Evolutionary conservation across 345 rosid species (phyloP), one percentile per base, ranked within the genome.

Genomic region (Murraya koenigii): DNA sequence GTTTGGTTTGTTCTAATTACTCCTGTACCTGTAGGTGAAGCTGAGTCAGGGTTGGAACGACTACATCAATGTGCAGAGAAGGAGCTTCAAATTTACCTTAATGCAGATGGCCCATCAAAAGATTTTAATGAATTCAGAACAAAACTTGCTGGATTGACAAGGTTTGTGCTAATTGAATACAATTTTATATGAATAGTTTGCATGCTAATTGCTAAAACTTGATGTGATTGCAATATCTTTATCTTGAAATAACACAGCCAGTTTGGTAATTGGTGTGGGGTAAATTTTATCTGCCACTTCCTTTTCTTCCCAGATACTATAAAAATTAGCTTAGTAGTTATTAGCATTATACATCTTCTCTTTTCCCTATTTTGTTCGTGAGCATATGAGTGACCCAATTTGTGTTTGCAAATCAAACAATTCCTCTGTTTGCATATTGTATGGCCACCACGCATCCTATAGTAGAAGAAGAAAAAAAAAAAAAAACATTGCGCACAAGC

Each of bases 61-160:
- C 97, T 93, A 80, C 97, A 93, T 87, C 97, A 91, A 78, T 91
- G 97, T 74, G 95, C 94, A 32, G 97, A 93, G 86, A 93, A 93
- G 87, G 97, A 93, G 82, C 86, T 93, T 55, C 89, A 86, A 71
- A 62, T 82, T 61, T 89, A 88, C 84, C 82, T 88, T 47, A 80
- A 71, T 62, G 84, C 90, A 10, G 86, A 87, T 47, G 95, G 92
- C 63, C 92, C 94, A 14, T 83, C 85, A 23, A 89, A 86, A 83
- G 95, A 89, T 80, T 93, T 93, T 67, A 93, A 93, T 60, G 94
- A 91, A 82, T 93, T 93, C 84, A 92, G 97, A 77, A 89, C 94
- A 39, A 93, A 91, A 80, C 92, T 93, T 76, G 95, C 97, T 28
- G 97, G 95, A 66, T 75, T 93, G 78, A 93, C 97, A 41, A 93